Conservation (phyloP, 2,329 filamentous ascomycete species). For the Cercospora sp. region DNA sequence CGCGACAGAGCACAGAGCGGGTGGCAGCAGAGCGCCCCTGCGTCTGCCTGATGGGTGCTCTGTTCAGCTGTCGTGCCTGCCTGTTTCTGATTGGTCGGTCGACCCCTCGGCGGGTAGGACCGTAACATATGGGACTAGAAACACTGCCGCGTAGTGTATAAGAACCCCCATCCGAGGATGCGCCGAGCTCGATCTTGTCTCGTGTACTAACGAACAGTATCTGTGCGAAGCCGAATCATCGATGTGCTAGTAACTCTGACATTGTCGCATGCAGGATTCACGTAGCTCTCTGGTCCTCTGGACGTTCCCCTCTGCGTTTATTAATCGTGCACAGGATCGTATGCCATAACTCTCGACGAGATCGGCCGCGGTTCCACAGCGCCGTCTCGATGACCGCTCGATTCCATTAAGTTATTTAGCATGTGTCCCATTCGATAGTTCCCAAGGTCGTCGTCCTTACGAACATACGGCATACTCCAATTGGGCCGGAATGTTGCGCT, state of each 20-base stretch:
- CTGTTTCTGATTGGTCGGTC: no score
- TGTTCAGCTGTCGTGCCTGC: no score
- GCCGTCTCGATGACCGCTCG: background rate
- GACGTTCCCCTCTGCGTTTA: background rate
- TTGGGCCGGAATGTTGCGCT: conserved; percentile 1
- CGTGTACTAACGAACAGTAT: background rate
- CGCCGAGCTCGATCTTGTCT: background rate
- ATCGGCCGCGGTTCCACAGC: background rate
- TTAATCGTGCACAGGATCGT: conserved; percentile 8
- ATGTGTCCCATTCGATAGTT: conserved; percentile 8
- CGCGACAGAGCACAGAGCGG: no score
- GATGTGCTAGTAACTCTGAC: background rate
- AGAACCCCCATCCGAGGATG: background rate
- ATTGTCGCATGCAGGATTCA: background rate
- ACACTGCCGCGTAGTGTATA: background rate
- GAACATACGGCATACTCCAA: conserved; percentile 12
- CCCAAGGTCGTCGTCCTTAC: background rate
- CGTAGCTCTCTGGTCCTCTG: background rate
- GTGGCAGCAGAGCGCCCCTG: no score
- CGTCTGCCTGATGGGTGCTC: no score
- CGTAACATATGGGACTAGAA: background rate
- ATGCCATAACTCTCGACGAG: background rate
- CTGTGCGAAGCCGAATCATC: background rate
- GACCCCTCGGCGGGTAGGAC: no score
- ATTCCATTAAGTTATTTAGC: conserved; percentile 1